Evolutionary conservation across 1,284 basidiomycete genomes (phyloP).

Genomic region (Agroathelia rolfsii): DNA sequence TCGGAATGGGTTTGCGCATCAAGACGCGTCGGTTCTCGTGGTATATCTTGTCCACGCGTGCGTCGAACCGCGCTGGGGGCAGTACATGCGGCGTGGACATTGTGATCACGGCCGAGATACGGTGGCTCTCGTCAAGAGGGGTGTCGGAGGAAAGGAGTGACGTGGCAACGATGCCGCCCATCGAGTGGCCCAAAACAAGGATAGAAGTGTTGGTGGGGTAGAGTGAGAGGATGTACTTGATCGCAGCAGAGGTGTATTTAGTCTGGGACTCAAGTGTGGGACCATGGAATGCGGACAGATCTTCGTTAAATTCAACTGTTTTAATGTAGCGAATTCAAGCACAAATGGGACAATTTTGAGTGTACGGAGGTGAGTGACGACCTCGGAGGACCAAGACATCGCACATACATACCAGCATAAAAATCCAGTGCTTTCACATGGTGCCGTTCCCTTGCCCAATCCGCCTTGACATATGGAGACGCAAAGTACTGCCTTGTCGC

Average conservation of each 20-base stretch:
- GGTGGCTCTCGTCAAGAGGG: too few species aligned
- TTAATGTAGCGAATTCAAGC: too few species aligned
- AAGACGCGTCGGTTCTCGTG: constrained; percentile 27
- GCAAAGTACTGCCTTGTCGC: constrained; percentile 73
- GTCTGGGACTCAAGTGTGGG: constrained; percentile 81
- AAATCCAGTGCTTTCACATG: constrained; percentile 67
- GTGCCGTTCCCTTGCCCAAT: too few species aligned
- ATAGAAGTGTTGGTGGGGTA: constrained; percentile 62
- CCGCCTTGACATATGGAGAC: constrained; percentile 38
- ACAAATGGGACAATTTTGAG: too few species aligned
- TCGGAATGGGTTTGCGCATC: constrained; percentile 39
- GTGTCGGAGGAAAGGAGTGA: constrained; percentile 52
- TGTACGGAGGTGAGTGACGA: constrained; percentile 1
- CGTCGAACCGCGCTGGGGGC: constrained; percentile 84
- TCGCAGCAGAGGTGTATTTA: constrained; percentile 62
- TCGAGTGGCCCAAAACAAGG: constrained; percentile 87
- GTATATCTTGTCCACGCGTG: constrained; percentile 73
- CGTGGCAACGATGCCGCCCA: constrained; percentile 94
- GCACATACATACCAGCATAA: constrained; percentile 55
- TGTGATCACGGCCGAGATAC: constrained; percentile 82
- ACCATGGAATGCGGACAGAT: constrained; percentile 92
- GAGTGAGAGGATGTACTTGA: constrained; percentile 68
- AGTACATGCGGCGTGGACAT: constrained; percentile 90
- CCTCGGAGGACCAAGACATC: background rate
- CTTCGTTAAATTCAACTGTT: constrained; percentile 93